Base-by-base conservation (phyloP, 2,329 filamentous ascomycete genomes). In the Aspergillus fructus region DNA sequence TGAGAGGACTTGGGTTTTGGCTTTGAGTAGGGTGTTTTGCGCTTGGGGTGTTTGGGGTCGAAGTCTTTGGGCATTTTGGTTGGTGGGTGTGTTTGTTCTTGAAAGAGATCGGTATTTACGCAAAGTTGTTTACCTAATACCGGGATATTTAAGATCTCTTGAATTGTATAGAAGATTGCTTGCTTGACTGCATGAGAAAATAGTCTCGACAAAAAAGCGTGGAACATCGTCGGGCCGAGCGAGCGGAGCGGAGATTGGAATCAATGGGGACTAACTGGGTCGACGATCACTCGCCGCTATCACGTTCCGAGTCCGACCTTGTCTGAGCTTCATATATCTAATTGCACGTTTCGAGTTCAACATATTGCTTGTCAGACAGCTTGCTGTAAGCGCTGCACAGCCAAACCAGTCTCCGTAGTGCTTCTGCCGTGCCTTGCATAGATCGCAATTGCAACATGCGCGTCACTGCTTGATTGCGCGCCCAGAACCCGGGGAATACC, bases 391-490 rank as follows among this genome's bases (percentile, higher is more conserved):
- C 3, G 6, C 12, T 12, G 11, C 21, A 30, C 13, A 8, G 30
- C 13, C 17, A 3, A 4, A 45, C 5, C 34, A 2, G 21, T 34
- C 23, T 12, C 17, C 24, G 39, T 23, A 17, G 34, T 24, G 39
- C 23, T 17, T 33, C 23, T 37, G 15, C 23, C 19, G 24, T 15
- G 24, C 24, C 43, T n/a, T 24, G 24, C 13, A 15, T 21, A 21
- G 34, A 33, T 34, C n/a, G 24, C 45, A 24, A 48, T 37, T 37
- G 15, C 45, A 48, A 48, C 24, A 52, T 56, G 56, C 42, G 34
- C 40, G 46, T 56, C 19, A 24, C 34, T 59, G 48, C 48, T 59
- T 59, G 53, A 59, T 52, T 19, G 17, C 39, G 12, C 27, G 49
- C 42, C 37, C 45, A 49, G 39, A 43, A 34, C 21, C 49, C 53